Evolutionary conservation across 176 grass and related monocot species (phyloP).

Genomic region (Zea luxurians): DNA sequence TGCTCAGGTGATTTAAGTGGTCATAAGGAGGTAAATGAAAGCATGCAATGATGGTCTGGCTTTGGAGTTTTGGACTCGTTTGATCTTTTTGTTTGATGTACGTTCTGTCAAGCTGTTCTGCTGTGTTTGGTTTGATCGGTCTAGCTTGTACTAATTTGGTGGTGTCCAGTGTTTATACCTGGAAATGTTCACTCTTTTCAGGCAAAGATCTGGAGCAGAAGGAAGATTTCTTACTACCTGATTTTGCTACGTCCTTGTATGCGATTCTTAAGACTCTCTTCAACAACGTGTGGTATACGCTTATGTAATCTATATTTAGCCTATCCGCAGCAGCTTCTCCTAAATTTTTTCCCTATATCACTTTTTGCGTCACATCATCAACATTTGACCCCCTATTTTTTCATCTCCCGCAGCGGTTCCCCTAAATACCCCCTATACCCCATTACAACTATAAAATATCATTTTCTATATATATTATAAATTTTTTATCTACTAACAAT

Average conservation of each 20-base stretch:
- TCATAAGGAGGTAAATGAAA: not conserved
- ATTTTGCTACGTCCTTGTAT: not conserved
- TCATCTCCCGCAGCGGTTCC: too few species aligned
- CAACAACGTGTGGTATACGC: too few species aligned
- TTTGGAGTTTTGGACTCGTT: not conserved
- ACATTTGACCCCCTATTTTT: too few species aligned
- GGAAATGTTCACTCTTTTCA: conserved; percentile 7
- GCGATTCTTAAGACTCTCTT: too few species aligned
- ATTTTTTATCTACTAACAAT: too few species aligned
- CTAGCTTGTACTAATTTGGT: not conserved
- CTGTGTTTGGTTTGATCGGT: not conserved
- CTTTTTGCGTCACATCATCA: too few species aligned
- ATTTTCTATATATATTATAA: too few species aligned
- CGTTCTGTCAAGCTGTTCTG: not conserved
- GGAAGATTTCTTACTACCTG: conserved; percentile 1
- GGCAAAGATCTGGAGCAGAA: conserved; percentile 9
- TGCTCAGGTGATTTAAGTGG: not conserved
- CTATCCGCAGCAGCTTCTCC: too few species aligned
- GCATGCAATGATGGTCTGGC: not conserved
- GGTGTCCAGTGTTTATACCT: not conserved
- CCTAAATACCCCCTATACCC: too few species aligned
- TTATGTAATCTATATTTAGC: too few species aligned
- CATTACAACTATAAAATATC: too few species aligned
- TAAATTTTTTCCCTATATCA: too few species aligned
- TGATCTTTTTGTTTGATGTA: not conserved